These are phyloP conservation scores for Xylariaceae sp. DNA, from an alignment of 2,329 filamentous ascomycete genomes.

Conservation along the genomic window DNA sequence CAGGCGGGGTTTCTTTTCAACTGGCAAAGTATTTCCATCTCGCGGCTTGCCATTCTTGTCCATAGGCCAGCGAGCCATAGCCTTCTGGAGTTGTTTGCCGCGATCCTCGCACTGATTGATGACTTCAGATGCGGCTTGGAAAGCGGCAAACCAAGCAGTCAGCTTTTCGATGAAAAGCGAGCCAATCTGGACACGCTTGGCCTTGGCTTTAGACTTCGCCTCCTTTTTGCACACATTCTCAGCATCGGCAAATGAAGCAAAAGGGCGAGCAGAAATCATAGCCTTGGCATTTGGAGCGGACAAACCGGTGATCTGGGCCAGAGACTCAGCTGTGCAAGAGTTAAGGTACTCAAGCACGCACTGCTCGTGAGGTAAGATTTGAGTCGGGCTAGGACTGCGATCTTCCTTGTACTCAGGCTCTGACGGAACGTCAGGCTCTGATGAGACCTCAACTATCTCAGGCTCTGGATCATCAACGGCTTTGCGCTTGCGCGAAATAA, in stretches of 20 bases:
- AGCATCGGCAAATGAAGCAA: slow-evolving; percentile 52
- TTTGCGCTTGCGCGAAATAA: slow-evolving; percentile 25
- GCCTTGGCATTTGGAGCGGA: slow-evolving; percentile 63
- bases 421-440: not conserved
- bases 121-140: slow-evolving; percentile 40
- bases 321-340: slow-evolving; percentile 64
- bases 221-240: slow-evolving; percentile 51
- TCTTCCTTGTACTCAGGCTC: not conserved
- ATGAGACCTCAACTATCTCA: slow-evolving; percentile 7
- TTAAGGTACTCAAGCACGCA: slow-evolving; percentile 79
- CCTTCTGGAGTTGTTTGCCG: slow-evolving; percentile 29
- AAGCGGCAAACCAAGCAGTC: slow-evolving; percentile 42
- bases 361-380: slow-evolving; percentile 30
- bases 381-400: not conserved
- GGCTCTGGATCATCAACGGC: slow-evolving; percentile 16
- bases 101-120: slow-evolving; percentile 44
- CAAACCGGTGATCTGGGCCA: slow-evolving; percentile 76
- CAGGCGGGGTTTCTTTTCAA: slow-evolving; percentile 61
- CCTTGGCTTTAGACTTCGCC: slow-evolving; percentile 32
- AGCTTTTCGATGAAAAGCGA: slow-evolving; percentile 36
- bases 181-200: slow-evolving; percentile 27
- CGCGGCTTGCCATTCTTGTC: slow-evolving; percentile 35
- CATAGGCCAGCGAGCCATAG: slow-evolving; percentile 30
- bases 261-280: slow-evolving; percentile 27
- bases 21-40: slow-evolving; percentile 37